Evolutionary conservation across 2,329 filamentous ascomycete genomes (phyloP), one percentile per base, ranked within the genome.

Genomic region (Alternaria triticimaculans): DNA sequence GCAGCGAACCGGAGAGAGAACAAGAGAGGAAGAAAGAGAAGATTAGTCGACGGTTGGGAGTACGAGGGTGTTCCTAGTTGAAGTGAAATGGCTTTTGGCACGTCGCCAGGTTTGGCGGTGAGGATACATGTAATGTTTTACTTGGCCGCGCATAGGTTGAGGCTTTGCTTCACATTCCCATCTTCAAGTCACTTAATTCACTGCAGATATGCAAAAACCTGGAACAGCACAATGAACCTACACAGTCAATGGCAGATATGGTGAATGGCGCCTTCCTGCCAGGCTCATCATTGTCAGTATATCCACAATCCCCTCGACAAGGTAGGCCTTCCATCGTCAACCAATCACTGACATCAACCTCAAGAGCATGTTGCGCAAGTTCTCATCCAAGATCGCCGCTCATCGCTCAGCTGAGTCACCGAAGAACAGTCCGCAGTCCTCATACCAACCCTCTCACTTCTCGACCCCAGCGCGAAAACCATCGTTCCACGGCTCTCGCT

Each of bases 61-160:
- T 91, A 91, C 80, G 89, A 91, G 74, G 89, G 89, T 15, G 88
- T 92, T 55, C 89, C 89, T 55, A 78, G 75, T 66, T 80, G 25
- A 56, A 41, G n/a, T 18, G n/a, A 41, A 18, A 41, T 41, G 37
- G n/a, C 15, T 41, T 41, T 41, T 18, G 37, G n/a, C 15, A 18
- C 11, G 15, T 10, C 9, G 37, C 37, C 37, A 41, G 37, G 37
- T 18, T 11, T 18, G n/a, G n/a, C 2, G n/a, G n/a, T 41, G 37
- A 41, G n/a, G 18, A 18, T 41, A 41, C n/a, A 41, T 41, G 37
- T 41, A 41, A 18, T 18, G n/a, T 41, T 41, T 18, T 6, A 41
- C n/a, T 18, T 41, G 15, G 37, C 9, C 37, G n/a, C n/a, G 15
- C 8, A 41, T 18, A 41, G 0, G 37, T 41, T 41, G 37, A 41